A percentile compares a stretch with the other conserved stretches of the same genome.
Evolutionary conservation across 2,329 filamentous ascomycete genomes (phyloP).

Genomic region (Pestalotiopsis sp.): DNA sequence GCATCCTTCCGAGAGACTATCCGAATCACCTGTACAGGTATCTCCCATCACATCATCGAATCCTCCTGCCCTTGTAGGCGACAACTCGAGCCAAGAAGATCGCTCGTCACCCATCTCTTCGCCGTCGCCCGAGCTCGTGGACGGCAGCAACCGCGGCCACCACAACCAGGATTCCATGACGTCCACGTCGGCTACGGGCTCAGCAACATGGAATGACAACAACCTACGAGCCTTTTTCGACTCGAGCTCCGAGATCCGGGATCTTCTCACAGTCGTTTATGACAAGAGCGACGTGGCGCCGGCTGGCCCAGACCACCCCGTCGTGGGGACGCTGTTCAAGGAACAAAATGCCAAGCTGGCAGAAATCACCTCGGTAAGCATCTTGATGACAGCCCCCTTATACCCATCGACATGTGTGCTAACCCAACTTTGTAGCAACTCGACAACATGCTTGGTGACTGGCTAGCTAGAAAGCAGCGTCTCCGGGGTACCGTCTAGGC

Average conservation of each 20-base stretch:
- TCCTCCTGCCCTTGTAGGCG: constrained; percentile 69
- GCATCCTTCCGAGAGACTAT: constrained; percentile 47
- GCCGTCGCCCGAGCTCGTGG: constrained; percentile 64
- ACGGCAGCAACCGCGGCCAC: constrained; percentile 47
- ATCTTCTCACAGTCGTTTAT: constrained; percentile 88
- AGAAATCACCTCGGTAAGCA: constrained; percentile 77
- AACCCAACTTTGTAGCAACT: constrained; percentile 60
- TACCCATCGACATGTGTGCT: neutral
- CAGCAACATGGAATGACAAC: constrained; percentile 82
- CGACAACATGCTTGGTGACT: constrained; percentile 83
- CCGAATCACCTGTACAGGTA: constrained; percentile 71
- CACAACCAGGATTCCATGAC: constrained; percentile 51
- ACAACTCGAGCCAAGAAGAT: constrained; percentile 72
- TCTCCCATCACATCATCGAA: constrained; percentile 57
- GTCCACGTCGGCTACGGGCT: constrained; percentile 57
- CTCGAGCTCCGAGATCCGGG: constrained; percentile 83
- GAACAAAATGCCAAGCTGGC: constrained; percentile 85
- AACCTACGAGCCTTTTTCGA: constrained; percentile 89
- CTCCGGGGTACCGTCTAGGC: constrained; percentile 51
- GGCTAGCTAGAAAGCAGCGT: constrained; percentile 74
- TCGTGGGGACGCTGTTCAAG: constrained; percentile 78
- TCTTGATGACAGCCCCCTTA: neutral
- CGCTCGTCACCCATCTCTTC: constrained; percentile 65
- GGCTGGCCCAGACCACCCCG: constrained; percentile 81
- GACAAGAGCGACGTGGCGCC: constrained; percentile 85